These are phyloP conservation scores for Rhodotorula sp. DNA, from an alignment of 1,284 basidiomycete genomes.

Conservation along the genomic window DNA sequence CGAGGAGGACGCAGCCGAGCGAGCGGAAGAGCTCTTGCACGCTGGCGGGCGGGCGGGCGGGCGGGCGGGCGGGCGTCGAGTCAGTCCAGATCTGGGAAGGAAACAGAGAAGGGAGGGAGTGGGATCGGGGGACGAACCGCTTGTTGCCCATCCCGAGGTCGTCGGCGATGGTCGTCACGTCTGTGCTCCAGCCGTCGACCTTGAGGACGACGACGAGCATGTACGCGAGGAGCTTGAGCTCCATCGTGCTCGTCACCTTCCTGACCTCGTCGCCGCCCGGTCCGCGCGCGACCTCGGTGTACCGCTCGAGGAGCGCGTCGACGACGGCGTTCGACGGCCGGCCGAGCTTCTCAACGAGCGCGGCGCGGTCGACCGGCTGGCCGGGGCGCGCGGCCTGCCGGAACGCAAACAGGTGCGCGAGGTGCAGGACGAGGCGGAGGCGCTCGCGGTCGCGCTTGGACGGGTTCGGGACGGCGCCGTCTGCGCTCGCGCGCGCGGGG, in stretches of 20 bases:
- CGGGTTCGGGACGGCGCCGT: slow-evolving; percentile 45
- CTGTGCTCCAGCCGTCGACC: slow-evolving; percentile 72
- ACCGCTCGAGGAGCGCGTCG: slow-evolving; percentile 73
- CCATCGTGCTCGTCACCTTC: slow-evolving; percentile 68
- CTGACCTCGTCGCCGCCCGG: slow-evolving; percentile 55
- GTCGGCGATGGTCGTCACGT: slow-evolving; percentile 66
- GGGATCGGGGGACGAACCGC: slow-evolving; percentile 56
- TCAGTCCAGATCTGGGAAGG: neutral
- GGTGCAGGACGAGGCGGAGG: slow-evolving; percentile 59
- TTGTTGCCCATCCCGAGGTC: slow-evolving; percentile 67
- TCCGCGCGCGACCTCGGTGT: slow-evolving; percentile 63
- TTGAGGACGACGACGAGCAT: slow-evolving; percentile 77
- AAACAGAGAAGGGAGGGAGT: neutral
- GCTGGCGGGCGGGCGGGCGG: neutral
- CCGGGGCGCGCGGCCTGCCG: slow-evolving; percentile 54
- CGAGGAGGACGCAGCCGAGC: slow-evolving; percentile 67
- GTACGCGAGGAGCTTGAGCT: slow-evolving; percentile 71
- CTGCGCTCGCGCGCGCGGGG: slow-evolving; percentile 19
- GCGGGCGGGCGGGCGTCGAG: neutral
- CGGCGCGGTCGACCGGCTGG: slow-evolving; percentile 47
- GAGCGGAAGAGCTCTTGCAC: slow-evolving; percentile 53
- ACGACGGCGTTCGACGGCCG: slow-evolving; percentile 64
- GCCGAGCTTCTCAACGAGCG: slow-evolving; percentile 58
- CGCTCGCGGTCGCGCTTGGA: slow-evolving; percentile 19
- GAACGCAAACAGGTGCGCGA: slow-evolving; percentile 74